phyloP scores from a whole-genome alignment of 1,139 yeast species.

The Geotrichum citri-aurantii region DNA sequence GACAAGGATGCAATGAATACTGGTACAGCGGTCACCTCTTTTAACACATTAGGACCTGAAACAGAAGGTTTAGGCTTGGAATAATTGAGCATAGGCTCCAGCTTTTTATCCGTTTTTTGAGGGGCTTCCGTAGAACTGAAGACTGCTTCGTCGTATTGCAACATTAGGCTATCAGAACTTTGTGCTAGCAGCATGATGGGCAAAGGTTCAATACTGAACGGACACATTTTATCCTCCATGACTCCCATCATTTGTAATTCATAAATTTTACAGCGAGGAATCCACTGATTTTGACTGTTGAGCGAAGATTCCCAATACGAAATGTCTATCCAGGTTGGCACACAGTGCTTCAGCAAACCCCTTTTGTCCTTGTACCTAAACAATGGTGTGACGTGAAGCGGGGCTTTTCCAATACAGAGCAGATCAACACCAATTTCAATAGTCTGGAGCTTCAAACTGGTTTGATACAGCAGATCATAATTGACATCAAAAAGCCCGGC shows the following conservation, averaged over 20 bases:
- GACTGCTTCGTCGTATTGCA: constrained; percentile 49
- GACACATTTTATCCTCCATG: constrained; percentile 78
- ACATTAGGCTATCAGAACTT: constrained; percentile 49
- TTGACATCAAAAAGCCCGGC: constrained; percentile 91
- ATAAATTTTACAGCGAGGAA: constrained; percentile 86
- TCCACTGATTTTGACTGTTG: constrained; percentile 59
- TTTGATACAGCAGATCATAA: constrained; percentile 62
- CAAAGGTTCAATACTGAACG: constrained; percentile 57
- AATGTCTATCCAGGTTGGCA: constrained; percentile 94
- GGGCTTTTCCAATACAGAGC: constrained; percentile 82
- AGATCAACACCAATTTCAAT: constrained; percentile 84
- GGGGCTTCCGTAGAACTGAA: constrained; percentile 16
- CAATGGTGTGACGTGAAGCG: constrained; percentile 84
- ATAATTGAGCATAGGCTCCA: background rate
- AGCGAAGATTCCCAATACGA: constrained; percentile 65
- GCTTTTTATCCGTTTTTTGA: background rate
- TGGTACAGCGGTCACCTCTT: background rate
- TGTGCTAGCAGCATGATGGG: constrained; percentile 23
- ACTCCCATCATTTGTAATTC: constrained; percentile 98
- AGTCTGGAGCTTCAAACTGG: constrained; percentile 67
- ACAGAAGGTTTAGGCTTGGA: background rate
- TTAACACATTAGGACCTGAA: background rate
- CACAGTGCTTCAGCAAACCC: constrained; percentile 47
- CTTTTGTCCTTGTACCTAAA: constrained; percentile 60
- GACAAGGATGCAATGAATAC: background rate